Evolutionary conservation across 345 rosid genomes (phyloP), one percentile per base, ranked within the genome.

Genomic region (Melaleuca quinquenervia): DNA sequence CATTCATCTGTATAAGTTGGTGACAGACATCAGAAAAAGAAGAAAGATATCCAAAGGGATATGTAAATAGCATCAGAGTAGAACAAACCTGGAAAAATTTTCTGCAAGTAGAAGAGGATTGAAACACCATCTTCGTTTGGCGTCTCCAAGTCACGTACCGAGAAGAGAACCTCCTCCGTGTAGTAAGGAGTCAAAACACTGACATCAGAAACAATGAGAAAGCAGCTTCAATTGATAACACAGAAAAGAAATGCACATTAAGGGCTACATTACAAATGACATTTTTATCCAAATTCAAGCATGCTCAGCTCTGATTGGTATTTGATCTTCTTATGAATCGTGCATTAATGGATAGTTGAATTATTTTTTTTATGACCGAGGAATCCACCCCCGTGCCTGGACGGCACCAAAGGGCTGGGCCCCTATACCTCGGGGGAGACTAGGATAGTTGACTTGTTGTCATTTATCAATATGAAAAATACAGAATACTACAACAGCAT

Each of bases 61-160:
- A 36, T 32, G 22, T 18, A 70, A 70, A 36, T 32, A 70, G 78
- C 78, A 70, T 36, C 13, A 55, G 26, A 70, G 78, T 24, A 70
- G 48, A 70, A 70, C 8, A 78, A 62, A 98, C 99, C 99, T 94
- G 99, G 99, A 91, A 91, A 98, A 84, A 98, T 98, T 88, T 96
- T 98, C 87, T 96, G 99, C 92, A 96, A 89, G 93, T 98, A 98
- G 87, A 98, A 98, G 83, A 94, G 92, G 87, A 96, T 95, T 5
- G 99, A 96, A 86, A 98, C 99, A 75, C 99, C 99, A 91, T 98
- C 99, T 91, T 98, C 99, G 89, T 98, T 98, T 82, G 88, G 92
- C 64, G 78, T 91, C 88, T 96, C 96, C 94, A 98, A 87, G 84
- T 96, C 97, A 16, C 7, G 86, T 93, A 92, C 52, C 75, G 98